phyloP scores from a whole-genome alignment of 2,329 filamentous ascomycete species.

The Colletotrichum viniferum region DNA sequence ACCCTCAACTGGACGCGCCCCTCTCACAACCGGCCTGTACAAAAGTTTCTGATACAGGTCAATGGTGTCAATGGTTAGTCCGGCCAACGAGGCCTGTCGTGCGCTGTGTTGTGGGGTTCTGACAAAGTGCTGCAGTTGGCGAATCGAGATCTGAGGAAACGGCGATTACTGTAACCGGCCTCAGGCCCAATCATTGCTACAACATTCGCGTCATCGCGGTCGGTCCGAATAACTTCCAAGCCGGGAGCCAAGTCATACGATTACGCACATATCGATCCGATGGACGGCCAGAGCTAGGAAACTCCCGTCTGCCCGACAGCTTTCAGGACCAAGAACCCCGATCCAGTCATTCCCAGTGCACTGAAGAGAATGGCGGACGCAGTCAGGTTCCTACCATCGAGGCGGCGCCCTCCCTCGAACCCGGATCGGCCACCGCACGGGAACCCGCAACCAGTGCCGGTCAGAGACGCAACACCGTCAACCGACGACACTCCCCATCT shows the following conservation, averaged over 20 bases:
- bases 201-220: constrained; percentile 93
- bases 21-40: constrained; percentile 67
- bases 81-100: background rate
- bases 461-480: constrained; percentile 69
- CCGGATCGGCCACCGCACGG: constrained; percentile 63
- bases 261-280: constrained; percentile 76
- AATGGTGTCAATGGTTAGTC: constrained; percentile 86
- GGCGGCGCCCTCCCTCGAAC: constrained; percentile 65
- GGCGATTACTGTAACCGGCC: constrained; percentile 87
- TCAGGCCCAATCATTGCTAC: constrained; percentile 88
- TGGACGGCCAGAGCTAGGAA: constrained; percentile 64
- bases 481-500: constrained; percentile 68
- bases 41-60: constrained; percentile 90
- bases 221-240: constrained; percentile 90
- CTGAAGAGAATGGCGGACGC: constrained; percentile 52
- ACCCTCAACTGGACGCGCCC: constrained; percentile 90
- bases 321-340: constrained; percentile 57
- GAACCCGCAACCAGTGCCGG: constrained; percentile 56
- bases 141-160: constrained; percentile 81
- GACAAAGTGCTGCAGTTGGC: constrained; percentile 62
- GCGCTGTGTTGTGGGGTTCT: background rate
- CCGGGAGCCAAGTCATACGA: constrained; percentile 83
- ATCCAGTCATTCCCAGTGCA: background rate
- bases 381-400: constrained; percentile 63
- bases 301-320: constrained; percentile 60